A percentile compares a stretch with the other conserved stretches of the same genome.
phyloP scores from a whole-genome alignment of 2,329 filamentous ascomycete genomes.

The Penicillium sp. region DNA sequence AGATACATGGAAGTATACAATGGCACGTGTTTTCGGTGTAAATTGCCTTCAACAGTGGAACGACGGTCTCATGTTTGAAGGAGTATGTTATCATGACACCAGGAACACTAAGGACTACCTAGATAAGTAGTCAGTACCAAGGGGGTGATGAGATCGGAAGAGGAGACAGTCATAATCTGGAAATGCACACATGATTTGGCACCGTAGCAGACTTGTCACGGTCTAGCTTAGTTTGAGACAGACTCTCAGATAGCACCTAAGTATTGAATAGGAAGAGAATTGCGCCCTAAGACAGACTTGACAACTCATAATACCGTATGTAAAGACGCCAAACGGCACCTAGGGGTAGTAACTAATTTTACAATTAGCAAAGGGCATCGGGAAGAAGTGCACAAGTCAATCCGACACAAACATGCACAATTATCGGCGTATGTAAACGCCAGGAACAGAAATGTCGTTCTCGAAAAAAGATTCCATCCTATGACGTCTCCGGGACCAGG shows the following conservation, averaged over 20 bases:
- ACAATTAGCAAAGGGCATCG: not conserved
- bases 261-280: not conserved
- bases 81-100: not conserved
- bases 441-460: not conserved
- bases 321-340: not conserved
- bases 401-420: not conserved
- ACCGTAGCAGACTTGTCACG: not conserved
- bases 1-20: not conserved
- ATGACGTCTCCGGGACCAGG: not conserved
- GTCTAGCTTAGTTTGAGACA: not conserved
- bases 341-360: not conserved
- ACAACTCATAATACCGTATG: too few relatives aligned
- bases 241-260: not conserved
- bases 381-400: not conserved
- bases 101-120: not conserved
- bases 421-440: not conserved
- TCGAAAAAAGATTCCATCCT: not conserved
- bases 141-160: not conserved
- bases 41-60: not conserved
- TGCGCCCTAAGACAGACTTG: not conserved
- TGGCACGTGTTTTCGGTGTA: not conserved
- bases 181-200: not conserved
- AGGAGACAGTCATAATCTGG: not conserved
- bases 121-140: not conserved
- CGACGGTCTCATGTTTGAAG: constrained; percentile 4